Evolutionary conservation across 2,329 filamentous ascomycete species (phyloP).

Genomic region (Cladosporium austrohemisphaericum): DNA sequence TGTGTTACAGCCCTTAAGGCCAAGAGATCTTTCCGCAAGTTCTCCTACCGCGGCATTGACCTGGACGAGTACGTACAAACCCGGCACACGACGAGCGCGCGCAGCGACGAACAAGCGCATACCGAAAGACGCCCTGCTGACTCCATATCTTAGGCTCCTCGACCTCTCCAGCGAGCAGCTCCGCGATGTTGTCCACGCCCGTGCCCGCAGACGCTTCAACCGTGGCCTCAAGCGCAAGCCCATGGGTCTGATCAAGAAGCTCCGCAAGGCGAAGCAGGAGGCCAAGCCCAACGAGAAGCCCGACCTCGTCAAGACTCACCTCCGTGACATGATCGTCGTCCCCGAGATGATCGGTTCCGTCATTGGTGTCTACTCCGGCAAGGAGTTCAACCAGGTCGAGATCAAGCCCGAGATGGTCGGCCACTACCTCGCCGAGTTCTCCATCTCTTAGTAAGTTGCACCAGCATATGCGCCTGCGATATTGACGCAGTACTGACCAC

Average conservation of each 20-base stretch:
- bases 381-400: constrained; percentile 99
- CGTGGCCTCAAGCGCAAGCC: constrained; percentile 99
- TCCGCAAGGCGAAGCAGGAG: constrained; percentile 98
- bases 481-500: constrained; percentile 47
- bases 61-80: constrained; percentile 83
- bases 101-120: constrained; percentile 10
- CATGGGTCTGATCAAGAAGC: constrained; percentile 99
- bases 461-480: background rate
- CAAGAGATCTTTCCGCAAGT: constrained; percentile 99
- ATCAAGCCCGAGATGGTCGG: constrained; percentile 99
- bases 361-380: constrained; percentile 98
- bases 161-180: constrained; percentile 98
- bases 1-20: constrained; percentile 81
- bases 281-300: constrained; percentile 99
- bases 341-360: constrained; percentile 99
- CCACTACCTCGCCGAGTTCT: constrained; percentile 99
- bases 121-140: constrained; percentile 9
- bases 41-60: constrained; percentile 98
- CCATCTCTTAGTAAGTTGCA: constrained; percentile 91
- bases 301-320: constrained; percentile 97
- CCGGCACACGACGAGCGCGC: background rate
- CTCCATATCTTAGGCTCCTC: constrained; percentile 62
- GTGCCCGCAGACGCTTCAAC: constrained; percentile 98
- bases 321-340: constrained; percentile 99
- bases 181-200: constrained; percentile 98